These are phyloP conservation scores for Takakia lepidozioides DNA, from an alignment of 225 moss, liverwort and hornwort species.

Conservation along the genomic window DNA sequence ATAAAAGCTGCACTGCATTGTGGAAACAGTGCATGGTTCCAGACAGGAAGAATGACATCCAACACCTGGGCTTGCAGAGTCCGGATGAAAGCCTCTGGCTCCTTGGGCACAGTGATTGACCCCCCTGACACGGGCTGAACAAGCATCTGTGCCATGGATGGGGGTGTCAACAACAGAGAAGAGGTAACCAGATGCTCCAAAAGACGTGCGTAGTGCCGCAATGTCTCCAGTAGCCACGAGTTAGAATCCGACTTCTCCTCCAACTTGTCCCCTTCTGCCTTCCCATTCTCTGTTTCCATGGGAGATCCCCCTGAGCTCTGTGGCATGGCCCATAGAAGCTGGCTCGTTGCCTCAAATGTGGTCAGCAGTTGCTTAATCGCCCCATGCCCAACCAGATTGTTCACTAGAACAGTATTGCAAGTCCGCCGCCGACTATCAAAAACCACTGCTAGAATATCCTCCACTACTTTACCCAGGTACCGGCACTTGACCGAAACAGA, in stretches of 20 bases:
- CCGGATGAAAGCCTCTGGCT: slow-evolving; percentile 73
- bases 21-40: slow-evolving; percentile 86
- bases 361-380: slow-evolving; percentile 69
- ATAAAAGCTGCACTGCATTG: slow-evolving; percentile 78
- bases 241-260: slow-evolving; percentile 70
- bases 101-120: slow-evolving; percentile 63
- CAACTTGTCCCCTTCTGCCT: slow-evolving; percentile 48
- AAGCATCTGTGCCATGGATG: slow-evolving; percentile 78
- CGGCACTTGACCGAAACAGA: slow-evolving; percentile 79
- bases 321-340: slow-evolving; percentile 78
- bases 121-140: slow-evolving; percentile 75
- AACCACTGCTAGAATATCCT: slow-evolving; percentile 67
- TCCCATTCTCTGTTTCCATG: slow-evolving; percentile 89
- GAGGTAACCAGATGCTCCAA: slow-evolving; percentile 97
- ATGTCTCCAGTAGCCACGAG: slow-evolving; percentile 77
- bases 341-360: slow-evolving; percentile 80
- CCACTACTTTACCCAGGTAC: slow-evolving; percentile 87
- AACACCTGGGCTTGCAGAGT: slow-evolving; percentile 82
- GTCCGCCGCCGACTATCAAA: slow-evolving; percentile 91
- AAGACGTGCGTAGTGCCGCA: slow-evolving; percentile 66
- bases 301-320: slow-evolving; percentile 68
- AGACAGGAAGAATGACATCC: slow-evolving; percentile 85
- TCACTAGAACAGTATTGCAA: slow-evolving; percentile 79
- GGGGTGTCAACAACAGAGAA: slow-evolving; percentile 57
- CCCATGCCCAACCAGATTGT: slow-evolving; percentile 74